Evolutionary conservation across 1,284 basidiomycete species (phyloP), one percentile per base, ranked within the genome.

Genomic region (Agroathelia rolfsii): DNA sequence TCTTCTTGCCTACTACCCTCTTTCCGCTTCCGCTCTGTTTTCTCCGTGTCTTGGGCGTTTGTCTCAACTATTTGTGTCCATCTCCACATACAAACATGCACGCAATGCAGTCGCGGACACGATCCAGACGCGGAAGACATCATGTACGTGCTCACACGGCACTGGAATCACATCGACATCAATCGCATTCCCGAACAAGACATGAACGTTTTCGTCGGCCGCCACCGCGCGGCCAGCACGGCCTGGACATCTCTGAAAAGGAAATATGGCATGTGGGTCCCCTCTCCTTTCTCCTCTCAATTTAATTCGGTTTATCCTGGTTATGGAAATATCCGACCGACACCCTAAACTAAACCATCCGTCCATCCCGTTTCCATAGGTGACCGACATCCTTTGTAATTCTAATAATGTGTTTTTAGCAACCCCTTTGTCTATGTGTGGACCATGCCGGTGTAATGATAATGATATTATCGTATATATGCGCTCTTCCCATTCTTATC

Each of bases 161-260:
- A 47, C 38, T 50, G 49, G 48, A 40, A 41, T 14, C 38, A 41
- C 13, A 43, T 54, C 27, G 51, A 54, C 38, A 44, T 54, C 39
- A 54, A 54, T 37, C 46, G 52, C 16, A 52, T 54, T 15, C 50
- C 42, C 16, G 81, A 86, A 52, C 68, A 73, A 38, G 81, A 86
- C 49, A 86, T 86, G 82, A 72, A 71, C 37, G 62, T 68, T 17
- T 83, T 86, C 45, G 73, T 77, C 17, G 49, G 60, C 11, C 60
- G 59, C 23, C 64, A 79, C 44, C 52, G 63, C 23, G 55, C 62
- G 9, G 76, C 66, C 21, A 69, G 64, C 5, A 64, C 76, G 16
- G 74, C 75, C 6, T 85, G 81, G 81, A 55, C 59, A 29, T 73
- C 80, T 25, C 57, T 85, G 37, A 75, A 69, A 53, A 65, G 67